Evolutionary conservation across 192 early-diverging fungal genomes (phyloP), one percentile per base, ranked within the genome.

Genomic region (Coemansia sp.): DNA sequence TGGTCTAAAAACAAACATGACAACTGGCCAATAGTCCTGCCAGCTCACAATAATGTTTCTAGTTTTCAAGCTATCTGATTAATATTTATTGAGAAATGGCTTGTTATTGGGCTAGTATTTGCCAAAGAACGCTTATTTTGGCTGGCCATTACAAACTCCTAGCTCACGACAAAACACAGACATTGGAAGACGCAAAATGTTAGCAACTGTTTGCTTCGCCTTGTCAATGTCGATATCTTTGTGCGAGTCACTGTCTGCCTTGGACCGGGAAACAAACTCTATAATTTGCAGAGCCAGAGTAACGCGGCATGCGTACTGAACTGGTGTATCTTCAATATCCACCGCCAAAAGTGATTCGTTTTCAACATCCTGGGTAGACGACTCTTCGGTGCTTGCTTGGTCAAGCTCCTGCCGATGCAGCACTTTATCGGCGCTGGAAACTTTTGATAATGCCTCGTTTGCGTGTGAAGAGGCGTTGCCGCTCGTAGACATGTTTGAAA

Each of bases 261-360:
- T 23, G 27, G 39, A 56, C 43, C 64, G 48, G 45, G 27, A 21
- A 6, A 80, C 27, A 65, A 67, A 80, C 62, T 80, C 77, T 14
- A 67, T 64, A 19, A 80, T 80, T 56, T 80, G 77, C 27, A 80
- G 53, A n/a, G 77, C 77, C 59, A 80, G 59, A n/a, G 69, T 74
- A 5, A 67, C 62, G 5, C 77, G 77, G 47, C 77, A 80, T 14
- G 77, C 72, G 43, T 80, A 75, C 50, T 80, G 77, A 19, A 80
- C 72, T 15, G 77, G 77, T 10, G 77, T 80, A n/a, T 80, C 77
- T 57, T 80, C 77, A 45, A 80, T 79, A 10, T 73, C 77, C 25
- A 79, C 72, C 3, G 65, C 72, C 38, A 74, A 45, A 23, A 69
- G 21, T 11, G 65, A 37, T 15, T 70, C 71, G 12, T 37, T 35